Evolutionary conservation across 1,284 basidiomycete genomes (phyloP).

Genomic region (Ustilago tritici): DNA sequence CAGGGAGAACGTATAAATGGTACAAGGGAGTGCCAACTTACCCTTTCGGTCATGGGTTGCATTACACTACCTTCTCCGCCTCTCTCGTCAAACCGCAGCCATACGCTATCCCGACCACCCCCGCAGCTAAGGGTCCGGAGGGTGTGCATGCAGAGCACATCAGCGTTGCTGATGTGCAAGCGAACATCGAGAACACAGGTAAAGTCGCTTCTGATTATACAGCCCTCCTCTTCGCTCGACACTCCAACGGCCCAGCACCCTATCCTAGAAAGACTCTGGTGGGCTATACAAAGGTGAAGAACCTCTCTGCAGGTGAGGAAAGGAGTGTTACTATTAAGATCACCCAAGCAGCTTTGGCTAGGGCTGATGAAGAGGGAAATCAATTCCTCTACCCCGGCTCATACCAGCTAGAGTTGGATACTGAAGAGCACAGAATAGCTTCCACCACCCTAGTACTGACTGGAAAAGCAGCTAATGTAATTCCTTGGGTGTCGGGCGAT

Average conservation of each 20-base stretch:
- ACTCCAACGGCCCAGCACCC: constrained; percentile 20
- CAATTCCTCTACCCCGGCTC: constrained; percentile 23
- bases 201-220: constrained; percentile 17
- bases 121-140: neutral
- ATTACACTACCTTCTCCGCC: constrained; percentile 21
- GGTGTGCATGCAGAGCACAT: constrained; percentile 12
- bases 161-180: neutral
- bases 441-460: neutral
- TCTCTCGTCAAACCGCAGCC: neutral
- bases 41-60: constrained; percentile 21
- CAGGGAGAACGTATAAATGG: constrained; percentile 35
- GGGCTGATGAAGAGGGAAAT: constrained; percentile 22
- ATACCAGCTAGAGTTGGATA: constrained; percentile 23
- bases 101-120: constrained; percentile 2
- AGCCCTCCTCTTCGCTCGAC: constrained; percentile 21
- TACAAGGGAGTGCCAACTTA: constrained; percentile 20
- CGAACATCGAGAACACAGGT: constrained; percentile 13
- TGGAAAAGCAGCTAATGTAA: neutral
- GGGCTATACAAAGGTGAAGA: constrained; percentile 20
- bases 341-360: constrained; percentile 24
- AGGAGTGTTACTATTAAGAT: constrained; percentile 5
- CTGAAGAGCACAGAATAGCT: constrained; percentile 3
- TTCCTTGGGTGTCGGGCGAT: constrained; percentile 23
- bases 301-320: constrained; percentile 6
- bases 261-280: constrained; percentile 19